These are phyloP conservation scores for Zoysia matrella DNA, from an alignment of 202 grass and related monocot species.

Conservation along the genomic window DNA sequence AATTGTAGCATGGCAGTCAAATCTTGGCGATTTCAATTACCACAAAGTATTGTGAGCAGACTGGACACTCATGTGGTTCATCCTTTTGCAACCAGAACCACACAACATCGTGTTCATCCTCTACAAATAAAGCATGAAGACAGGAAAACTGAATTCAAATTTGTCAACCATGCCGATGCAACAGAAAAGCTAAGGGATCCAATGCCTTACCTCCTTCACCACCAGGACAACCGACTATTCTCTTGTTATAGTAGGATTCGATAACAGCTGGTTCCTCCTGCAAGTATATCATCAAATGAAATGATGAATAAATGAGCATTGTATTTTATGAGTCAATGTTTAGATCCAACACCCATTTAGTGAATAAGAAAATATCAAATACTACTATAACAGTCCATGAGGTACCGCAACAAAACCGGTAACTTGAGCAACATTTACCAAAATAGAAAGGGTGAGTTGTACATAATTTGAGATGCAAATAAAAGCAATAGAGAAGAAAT, in stretches of 20 bases:
- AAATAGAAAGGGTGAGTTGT: background rate
- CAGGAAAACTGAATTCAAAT: background rate
- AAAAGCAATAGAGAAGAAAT: too few relatives aligned
- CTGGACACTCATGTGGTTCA: constrained; percentile 88
- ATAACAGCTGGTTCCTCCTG: constrained; percentile 93
- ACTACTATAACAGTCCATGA: constrained; percentile 15
- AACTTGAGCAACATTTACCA: constrained; percentile 6
- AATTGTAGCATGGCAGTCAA: constrained; percentile 18
- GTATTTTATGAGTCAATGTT: background rate
- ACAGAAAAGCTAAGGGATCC: background rate
- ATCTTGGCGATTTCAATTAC: constrained; percentile 53
- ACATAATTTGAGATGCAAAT: background rate
- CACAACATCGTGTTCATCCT: constrained; percentile 97
- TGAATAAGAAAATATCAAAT: background rate
- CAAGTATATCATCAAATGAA: constrained; percentile 44
- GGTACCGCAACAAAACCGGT: constrained; percentile 1
- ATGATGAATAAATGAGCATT: constrained; percentile 34
- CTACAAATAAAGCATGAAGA: constrained; percentile 50
- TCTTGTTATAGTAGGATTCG: constrained; percentile 88
- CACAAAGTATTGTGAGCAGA: constrained; percentile 96
- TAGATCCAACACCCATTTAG: constrained; percentile 6
- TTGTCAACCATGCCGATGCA: background rate
- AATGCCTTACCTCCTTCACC: constrained; percentile 80
- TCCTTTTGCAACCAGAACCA: constrained; percentile 99
- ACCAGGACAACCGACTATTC: constrained; percentile 93